Conservation (phyloP, 768 basidiomycete species). For the Udeniomyces megalosporus region DNA sequence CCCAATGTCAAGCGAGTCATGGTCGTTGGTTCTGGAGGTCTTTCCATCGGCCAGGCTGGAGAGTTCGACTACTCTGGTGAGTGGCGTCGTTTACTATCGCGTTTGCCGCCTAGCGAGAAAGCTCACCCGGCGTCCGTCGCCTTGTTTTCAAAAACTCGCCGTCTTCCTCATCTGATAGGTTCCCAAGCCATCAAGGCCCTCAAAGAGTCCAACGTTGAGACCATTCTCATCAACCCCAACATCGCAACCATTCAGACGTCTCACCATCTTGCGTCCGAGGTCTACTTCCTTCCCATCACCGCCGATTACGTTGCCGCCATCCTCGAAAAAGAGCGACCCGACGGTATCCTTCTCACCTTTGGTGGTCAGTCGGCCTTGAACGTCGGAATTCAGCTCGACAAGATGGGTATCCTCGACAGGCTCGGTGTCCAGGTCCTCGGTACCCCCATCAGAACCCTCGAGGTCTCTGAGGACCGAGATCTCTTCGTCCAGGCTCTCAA, state of each 20-base stretch:
- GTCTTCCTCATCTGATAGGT: conserved; percentile 29
- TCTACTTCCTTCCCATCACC: conserved; percentile 94
- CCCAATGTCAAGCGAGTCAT: conserved; percentile 88
- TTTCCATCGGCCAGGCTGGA: conserved; percentile 94
- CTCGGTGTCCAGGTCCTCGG: conserved; percentile 86
- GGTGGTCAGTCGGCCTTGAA: conserved; percentile 97
- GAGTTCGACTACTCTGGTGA: conserved; percentile 93
- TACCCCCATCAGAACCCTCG: conserved; percentile 83
- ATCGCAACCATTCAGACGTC: conserved; percentile 99
- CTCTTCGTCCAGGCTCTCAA: conserved; percentile 91
- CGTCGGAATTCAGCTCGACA: conserved; percentile 89
- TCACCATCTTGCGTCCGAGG: conserved; percentile 86
- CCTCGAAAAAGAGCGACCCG: conserved; percentile 92
- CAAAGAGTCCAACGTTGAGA: conserved; percentile 81
- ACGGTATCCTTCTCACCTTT: conserved; percentile 91
- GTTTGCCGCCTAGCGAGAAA: too few relatives aligned
- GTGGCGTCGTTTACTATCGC: conserved; percentile 11
- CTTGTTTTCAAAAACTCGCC: neutral
- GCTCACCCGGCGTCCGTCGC: neutral
- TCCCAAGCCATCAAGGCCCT: conserved; percentile 98
- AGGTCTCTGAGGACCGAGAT: conserved; percentile 92
- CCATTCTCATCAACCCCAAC: conserved; percentile 94
- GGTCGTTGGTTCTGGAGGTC: conserved; percentile 88
- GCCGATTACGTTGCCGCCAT: conserved; percentile 97
- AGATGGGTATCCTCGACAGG: conserved; percentile 87